These are phyloP conservation scores for Phylloporus sp. DNA, from an alignment of 768 basidiomycete genomes.

Conservation along the genomic window DNA sequence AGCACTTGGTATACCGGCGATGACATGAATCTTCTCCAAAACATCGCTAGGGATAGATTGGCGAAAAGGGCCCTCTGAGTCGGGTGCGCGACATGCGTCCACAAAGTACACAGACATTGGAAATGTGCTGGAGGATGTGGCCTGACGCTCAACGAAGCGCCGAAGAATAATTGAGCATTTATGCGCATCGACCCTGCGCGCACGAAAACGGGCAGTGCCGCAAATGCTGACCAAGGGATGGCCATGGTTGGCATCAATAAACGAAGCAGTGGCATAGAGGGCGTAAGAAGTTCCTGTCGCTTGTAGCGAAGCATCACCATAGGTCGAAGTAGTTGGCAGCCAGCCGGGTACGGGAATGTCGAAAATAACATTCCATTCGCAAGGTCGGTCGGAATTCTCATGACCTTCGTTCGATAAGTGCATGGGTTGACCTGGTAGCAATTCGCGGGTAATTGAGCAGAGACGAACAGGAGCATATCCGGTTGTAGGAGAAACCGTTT, in stretches of 20 bases:
- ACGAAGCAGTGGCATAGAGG: constrained; percentile 63
- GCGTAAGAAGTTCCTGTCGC: constrained; percentile 59
- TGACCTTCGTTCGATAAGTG: constrained; percentile 62
- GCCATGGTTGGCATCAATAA: constrained; percentile 42
- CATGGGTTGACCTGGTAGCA: constrained; percentile 43
- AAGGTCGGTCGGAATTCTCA: constrained; percentile 51
- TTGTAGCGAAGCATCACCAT: constrained; percentile 39
- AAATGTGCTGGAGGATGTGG: constrained; percentile 26
- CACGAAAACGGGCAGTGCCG: constrained; percentile 47
- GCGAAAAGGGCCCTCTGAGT: constrained; percentile 7
- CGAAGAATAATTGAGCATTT: constrained; percentile 42
- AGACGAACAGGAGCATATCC: constrained; percentile 70
- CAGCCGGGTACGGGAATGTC: constrained; percentile 86
- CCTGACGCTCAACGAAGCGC: constrained; percentile 48
- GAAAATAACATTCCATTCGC: constrained; percentile 72
- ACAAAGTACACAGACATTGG: constrained; percentile 41
- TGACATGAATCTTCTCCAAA: constrained; percentile 57
- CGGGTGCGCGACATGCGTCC: constrained; percentile 30
- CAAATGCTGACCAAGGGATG: constrained; percentile 48
- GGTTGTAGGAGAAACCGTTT: constrained; percentile 56
- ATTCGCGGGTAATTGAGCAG: constrained; percentile 59
- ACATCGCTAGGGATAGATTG: constrained; percentile 46
- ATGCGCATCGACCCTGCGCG: constrained; percentile 37
- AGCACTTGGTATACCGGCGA: constrained; percentile 57
- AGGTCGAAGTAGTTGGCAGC: constrained; percentile 61